Evolutionary conservation across 2,329 filamentous ascomycete genomes (phyloP).

Genomic region (Conoideocrella luteorostrata): DNA sequence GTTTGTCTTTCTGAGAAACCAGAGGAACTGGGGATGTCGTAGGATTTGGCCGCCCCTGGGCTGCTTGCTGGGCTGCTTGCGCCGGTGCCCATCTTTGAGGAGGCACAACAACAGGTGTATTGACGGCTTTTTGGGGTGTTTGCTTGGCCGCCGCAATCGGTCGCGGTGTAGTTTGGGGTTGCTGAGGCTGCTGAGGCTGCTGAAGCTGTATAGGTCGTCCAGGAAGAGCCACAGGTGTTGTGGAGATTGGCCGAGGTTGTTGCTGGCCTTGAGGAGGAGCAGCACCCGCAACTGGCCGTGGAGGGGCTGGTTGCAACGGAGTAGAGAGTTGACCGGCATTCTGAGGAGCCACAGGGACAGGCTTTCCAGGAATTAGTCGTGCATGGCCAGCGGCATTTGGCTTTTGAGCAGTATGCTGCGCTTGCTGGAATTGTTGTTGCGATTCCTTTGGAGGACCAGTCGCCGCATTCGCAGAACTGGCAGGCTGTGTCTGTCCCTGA

Average conservation of each 20-base stretch:
- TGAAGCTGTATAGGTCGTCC: conserved; percentile 25
- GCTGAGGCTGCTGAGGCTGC: conserved; percentile 17
- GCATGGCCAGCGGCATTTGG: conserved; percentile 9
- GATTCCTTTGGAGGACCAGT: conserved; percentile 1
- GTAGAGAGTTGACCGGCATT: conserved; percentile 27
- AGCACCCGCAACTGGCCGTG: conserved; percentile 18
- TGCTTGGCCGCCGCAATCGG: conserved; percentile 27
- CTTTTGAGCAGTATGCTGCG: neutral
- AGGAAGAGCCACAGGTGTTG: conserved; percentile 29
- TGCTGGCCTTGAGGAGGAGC: conserved; percentile 24
- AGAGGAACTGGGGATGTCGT: conserved; percentile 18
- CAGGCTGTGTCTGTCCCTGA: conserved; percentile 14
- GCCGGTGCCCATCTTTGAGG: conserved; percentile 27
- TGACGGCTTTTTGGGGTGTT: conserved; percentile 16
- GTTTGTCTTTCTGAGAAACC: conserved; percentile 22
- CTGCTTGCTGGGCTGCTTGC: conserved; percentile 19
- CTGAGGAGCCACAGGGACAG: conserved; percentile 29
- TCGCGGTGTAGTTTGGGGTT: conserved; percentile 16
- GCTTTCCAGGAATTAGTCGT: conserved; percentile 20
- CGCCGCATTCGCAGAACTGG: neutral
- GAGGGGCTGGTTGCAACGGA: conserved; percentile 27
- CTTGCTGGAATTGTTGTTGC: conserved; percentile 15
- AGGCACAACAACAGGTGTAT: conserved; percentile 16
- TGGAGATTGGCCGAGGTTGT: conserved; percentile 21
- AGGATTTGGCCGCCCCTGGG: conserved; percentile 15